Base-by-base conservation (phyloP, 306 rosid genomes). In the Morella rubra region DNA sequence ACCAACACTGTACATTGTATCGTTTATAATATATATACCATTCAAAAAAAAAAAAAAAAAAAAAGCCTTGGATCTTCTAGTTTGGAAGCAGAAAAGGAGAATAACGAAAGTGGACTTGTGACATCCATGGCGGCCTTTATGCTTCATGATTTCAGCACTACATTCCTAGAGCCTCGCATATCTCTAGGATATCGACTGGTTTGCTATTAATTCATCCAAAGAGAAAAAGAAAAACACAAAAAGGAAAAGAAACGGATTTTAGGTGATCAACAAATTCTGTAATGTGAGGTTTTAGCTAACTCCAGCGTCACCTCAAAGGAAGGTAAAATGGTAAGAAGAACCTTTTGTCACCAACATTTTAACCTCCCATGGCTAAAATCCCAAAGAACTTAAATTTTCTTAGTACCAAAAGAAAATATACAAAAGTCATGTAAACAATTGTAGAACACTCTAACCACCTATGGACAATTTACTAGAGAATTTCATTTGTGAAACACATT, bases 171-270 rank as follows among this genome's bases (percentile, higher is more conserved):
- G 44, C 69, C 46, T 54, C 72, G 69, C 19, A n/a, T 53, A 44
- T 65, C 18, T 41, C n/a, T 47, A 45, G 66, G 67, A 42, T 77
- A 68, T 69, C 66, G 56, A 61, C 45, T 46, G 59, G 44, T 56
- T 77, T 77, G 14, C 22, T 55, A 22, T 37, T 52, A 15, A 61
- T 32, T 13, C 61, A 55, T 9, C 27, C 61, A 61, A 56, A 56
- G 20, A 32, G 5, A 11, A 27, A 59, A 12, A 27, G 10, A 59
- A 5, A 60, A 1, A 61, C 37, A 32, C 37, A 40, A 61, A 24
- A 24, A 12, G 5, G 0, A 60, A 32, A 61, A 11, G 14, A 13
- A 32, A 11, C 2, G 45, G 46, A 15, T 13, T 64, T 64, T 41
- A 15, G 40, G 15, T 7, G 47, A 14, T 16, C 47, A 15, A 64